Evolutionary conservation across 2,329 filamentous ascomycete genomes (phyloP), one percentile per base, ranked within the genome.

Genomic region (Corynespora cassiicola): DNA sequence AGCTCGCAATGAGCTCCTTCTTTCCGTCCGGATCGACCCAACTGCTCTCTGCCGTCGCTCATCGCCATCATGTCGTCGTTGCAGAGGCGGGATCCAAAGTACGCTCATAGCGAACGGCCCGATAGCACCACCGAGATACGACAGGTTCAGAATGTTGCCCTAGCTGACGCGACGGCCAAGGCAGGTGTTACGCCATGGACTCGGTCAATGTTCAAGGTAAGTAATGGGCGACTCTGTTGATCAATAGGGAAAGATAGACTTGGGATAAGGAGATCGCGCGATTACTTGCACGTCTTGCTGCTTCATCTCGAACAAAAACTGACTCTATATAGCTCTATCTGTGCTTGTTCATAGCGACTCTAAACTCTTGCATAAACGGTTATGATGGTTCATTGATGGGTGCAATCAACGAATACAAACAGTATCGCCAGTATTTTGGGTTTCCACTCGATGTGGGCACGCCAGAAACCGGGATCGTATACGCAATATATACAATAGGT

Each of bases 301-400:
- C n/a, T n/a, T n/a, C n/a, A n/a, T n/a, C 30, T 16, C n/a, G 25
- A 18, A 19, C 8, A 21, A 35, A 15, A 21, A 20, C 39, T 52
- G 6, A 52, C 31, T 9, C 6, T 19, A 12, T 15, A 15, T 24
- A 74, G 70, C 59, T 74, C 11, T 74, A 74, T 45, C 43, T 62
- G 19, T 68, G 63, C 44, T 58, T 75, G 21, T 58, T 70, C 18
- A 53, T 75, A 15, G 71, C 72, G 7, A 74, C 68, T 5, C 57
- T 75, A 16, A 73, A 73, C 47, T 72, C 70, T 1, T 71, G 68
- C 39, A 72, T 75, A 46, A 75, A 75, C 45, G 74, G 74, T 18
- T 76, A 75, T 45, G 73, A 76, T 52, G 72, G 74, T n/a, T 73
- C 69, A 7, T 54, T 77, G 5, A 77, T 77, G 74, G 70, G 69